Evolutionary conservation across 768 basidiomycete species (phyloP), one percentile per base, ranked within the genome.

Genomic region (Hypsizygus marmoreus): DNA sequence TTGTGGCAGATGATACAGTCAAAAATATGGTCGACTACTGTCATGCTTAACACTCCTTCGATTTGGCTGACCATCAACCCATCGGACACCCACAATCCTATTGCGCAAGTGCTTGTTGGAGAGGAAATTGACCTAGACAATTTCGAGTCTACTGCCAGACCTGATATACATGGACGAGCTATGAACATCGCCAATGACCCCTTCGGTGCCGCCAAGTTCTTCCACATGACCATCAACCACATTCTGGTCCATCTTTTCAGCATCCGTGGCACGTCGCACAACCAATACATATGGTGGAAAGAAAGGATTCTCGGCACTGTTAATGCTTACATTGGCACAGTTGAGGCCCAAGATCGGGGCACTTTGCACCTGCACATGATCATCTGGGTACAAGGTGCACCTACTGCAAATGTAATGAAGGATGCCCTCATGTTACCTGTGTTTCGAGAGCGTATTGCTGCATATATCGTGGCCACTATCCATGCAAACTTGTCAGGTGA

Each of bases 21-120:
- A 3, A 59, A 73, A 29, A 66, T 75, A 3, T 74, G 72, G 72
- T 55, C 60, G 2, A 72, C 66, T 0, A 58, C 55, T 2, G 17
- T 70, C 0, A 16, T 51, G 1, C 52, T 52, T 19, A 59, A 59
- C 12, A 65, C 68, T 1, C 72, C 73, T 0, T 50, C 42, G 1
- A 17, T 77, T 0, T 79, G 76, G 75, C 47, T 71, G 1, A 79
- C 75, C 0, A 62, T 79, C 1, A 77, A 75, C 37, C 71, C 69
- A 0, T 37, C 53, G 0, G 71, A 79, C 46, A 52, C 64, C 0
- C 65, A 74, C 25, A 69, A 76, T 48, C 76, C 75, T 0, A 60
- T 79, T 19, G 71, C 68, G 0, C 75, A 77, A 42, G 62, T 78
- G 0, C 58, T 79, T 11, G 62, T 68, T 0, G 75, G 78, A 0